phyloP scores from a whole-genome alignment of 2,329 filamentous ascomycete genomes.

The Colletotrichum phormii region DNA sequence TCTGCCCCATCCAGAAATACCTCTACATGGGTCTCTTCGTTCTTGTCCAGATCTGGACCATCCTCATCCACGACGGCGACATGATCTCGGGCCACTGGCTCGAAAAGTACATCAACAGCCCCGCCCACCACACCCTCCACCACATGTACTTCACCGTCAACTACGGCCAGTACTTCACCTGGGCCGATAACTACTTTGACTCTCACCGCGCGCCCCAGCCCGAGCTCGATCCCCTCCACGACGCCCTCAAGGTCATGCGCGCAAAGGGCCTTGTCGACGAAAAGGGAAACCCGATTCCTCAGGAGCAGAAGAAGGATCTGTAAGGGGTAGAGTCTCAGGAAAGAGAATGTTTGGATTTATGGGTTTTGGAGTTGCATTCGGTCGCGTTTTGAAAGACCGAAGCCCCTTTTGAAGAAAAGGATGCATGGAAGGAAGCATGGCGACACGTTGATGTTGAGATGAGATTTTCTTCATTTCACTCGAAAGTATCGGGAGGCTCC shows the following conservation, averaged over 20 bases:
- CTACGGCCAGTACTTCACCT: slow-evolving; percentile 62
- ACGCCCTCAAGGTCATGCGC: slow-evolving; percentile 56
- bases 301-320: slow-evolving; percentile 44
- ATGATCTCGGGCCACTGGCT: slow-evolving; percentile 60
- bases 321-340: not conserved
- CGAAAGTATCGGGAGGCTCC: not conserved
- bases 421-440: slow-evolving; percentile 1
- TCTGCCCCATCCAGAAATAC: slow-evolving; percentile 59
- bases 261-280: slow-evolving; percentile 58
- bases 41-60: slow-evolving; percentile 60
- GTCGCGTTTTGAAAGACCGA: not conserved
- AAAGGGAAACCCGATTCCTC: slow-evolving; percentile 51
- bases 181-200: slow-evolving; percentile 57
- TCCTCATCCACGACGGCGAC: slow-evolving; percentile 62
- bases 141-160: slow-evolving; percentile 63
- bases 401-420: not conserved
- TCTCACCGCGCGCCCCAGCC: slow-evolving; percentile 57
- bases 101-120: slow-evolving; percentile 60
- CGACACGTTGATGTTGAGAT: slow-evolving; percentile 11
- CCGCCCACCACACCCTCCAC: slow-evolving; percentile 60
- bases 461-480: slow-evolving; percentile 1
- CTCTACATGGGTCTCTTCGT: slow-evolving; percentile 57
- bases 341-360: not conserved
- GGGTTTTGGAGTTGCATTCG: not conserved
- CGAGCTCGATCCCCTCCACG: slow-evolving; percentile 56